Percentiles rank a stretch among this genome's conserved stretches.
Conservation (phyloP, 148 eudicot species). For the Bassia scoparia region DNA sequence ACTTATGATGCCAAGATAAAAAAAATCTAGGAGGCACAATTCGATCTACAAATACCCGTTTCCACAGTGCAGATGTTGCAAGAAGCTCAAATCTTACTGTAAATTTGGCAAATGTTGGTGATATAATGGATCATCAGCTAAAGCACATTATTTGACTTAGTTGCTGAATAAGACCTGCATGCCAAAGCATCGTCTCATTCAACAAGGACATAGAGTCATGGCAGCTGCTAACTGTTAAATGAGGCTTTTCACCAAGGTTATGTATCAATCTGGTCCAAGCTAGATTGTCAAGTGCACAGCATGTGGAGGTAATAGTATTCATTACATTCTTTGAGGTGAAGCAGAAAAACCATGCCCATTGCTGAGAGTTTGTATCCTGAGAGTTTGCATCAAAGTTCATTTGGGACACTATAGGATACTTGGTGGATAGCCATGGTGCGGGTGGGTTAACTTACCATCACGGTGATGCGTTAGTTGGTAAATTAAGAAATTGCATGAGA, state of each 20-base stretch:
- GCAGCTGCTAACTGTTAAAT: neutral
- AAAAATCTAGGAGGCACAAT: constrained; percentile 53
- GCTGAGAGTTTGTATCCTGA: constrained; percentile 17
- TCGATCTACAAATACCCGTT: constrained; percentile 65
- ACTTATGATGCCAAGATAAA: constrained; percentile 48
- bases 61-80: constrained; percentile 73
- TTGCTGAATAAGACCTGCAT: neutral
- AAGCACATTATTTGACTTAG: constrained; percentile 22
- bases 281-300: neutral
- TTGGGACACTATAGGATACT: neutral
- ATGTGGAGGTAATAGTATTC: neutral
- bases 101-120: constrained; percentile 21
- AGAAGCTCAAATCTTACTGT: constrained; percentile 49
- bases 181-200: constrained; percentile 7
- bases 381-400: neutral
- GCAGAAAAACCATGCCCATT: neutral
- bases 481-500: constrained; percentile 1
- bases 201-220: neutral
- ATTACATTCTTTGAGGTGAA: constrained; percentile 1
- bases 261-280: neutral
- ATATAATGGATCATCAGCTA: constrained; percentile 25
- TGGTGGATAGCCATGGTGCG: neutral
- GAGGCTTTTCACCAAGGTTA: neutral
- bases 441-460: neutral
- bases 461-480: constrained; percentile 11